Evolutionary conservation across 2,329 filamentous ascomycete species (phyloP).

Genomic region (Arachnomyces sp.): DNA sequence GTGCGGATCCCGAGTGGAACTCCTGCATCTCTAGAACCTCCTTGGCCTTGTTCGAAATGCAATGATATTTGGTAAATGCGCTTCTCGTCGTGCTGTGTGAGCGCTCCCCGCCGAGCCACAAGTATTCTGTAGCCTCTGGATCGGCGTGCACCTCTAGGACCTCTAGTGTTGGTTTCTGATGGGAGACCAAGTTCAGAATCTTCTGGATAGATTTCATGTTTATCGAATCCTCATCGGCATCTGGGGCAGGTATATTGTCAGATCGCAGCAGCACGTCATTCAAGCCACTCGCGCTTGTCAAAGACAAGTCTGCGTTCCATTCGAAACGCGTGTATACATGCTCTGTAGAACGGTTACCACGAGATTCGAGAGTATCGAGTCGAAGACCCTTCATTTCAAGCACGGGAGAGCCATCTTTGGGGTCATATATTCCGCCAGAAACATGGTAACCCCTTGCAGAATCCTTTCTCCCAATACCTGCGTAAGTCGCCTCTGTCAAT

Average conservation of each 20-base stretch:
- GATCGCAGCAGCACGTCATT: too few species aligned
- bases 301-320: slow-evolving; percentile 14
- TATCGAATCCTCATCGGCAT: too few species aligned
- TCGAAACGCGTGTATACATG: slow-evolving; percentile 10
- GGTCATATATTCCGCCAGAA: slow-evolving; percentile 9
- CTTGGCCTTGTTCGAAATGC: too few species aligned
- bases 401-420: slow-evolving; percentile 5
- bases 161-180: not conserved
- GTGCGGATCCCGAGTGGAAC: too few species aligned
- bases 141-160: not conserved
- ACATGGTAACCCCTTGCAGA: slow-evolving; percentile 11
- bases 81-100: too few species aligned
- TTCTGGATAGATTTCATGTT: not conserved
- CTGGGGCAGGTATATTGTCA: too few species aligned
- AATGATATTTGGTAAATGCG: too few species aligned
- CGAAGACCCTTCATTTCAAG: slow-evolving; percentile 12
- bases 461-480: slow-evolving; percentile 13
- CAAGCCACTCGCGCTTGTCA: too few species aligned
- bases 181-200: not conserved
- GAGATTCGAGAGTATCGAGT: slow-evolving; percentile 13
- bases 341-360: slow-evolving; percentile 9
- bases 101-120: not conserved
- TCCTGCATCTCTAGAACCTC: too few species aligned
- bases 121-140: not conserved
- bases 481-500: slow-evolving; percentile 7